Conservation (phyloP, 2,329 filamentous ascomycete species). For the Mycosphaerelloides madeirae region DNA sequence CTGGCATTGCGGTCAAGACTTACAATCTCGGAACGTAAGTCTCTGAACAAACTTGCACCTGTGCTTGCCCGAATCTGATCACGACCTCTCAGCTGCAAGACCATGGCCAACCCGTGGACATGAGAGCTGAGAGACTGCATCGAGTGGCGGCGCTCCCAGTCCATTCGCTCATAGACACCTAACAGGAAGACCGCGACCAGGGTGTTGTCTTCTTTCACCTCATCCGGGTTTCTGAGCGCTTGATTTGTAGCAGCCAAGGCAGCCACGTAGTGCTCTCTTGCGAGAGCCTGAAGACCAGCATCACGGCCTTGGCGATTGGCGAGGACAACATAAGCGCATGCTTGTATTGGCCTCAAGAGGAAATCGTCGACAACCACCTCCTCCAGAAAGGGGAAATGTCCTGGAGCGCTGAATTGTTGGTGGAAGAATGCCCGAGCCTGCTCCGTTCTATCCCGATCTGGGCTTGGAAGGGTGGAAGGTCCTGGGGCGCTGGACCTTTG, state of each 20-base stretch:
- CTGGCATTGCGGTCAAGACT: neutral
- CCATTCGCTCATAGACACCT: conserved; percentile 13
- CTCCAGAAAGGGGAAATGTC: conserved; percentile 12
- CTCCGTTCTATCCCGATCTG: conserved; percentile 6
- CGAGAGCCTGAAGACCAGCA: conserved; percentile 1
- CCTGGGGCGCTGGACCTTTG: neutral
- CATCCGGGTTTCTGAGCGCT: conserved; percentile 9
- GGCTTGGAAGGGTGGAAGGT: conserved; percentile 3
- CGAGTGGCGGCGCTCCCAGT: conserved; percentile 10
- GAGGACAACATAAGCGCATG: conserved; percentile 13
- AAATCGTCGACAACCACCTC: conserved; percentile 7
- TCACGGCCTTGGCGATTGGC: conserved; percentile 9
- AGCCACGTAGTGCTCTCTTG: conserved; percentile 14
- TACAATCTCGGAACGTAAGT: conserved; percentile 14
- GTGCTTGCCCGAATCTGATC: conserved; percentile 8
- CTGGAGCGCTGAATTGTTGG: conserved; percentile 10
- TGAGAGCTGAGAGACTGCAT: conserved; percentile 13
- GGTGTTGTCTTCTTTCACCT: conserved; percentile 15
- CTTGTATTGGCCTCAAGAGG: conserved; percentile 14
- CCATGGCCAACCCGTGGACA: conserved; percentile 8
- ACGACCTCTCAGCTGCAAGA: conserved; percentile 13
- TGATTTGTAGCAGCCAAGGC: conserved; percentile 14
- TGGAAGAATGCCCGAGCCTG: conserved; percentile 11
- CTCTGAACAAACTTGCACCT: conserved; percentile 13
- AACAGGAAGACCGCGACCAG: conserved; percentile 15